Conservation (phyloP, 805 yeast species). For the Debaryomyces castellii region DNA sequence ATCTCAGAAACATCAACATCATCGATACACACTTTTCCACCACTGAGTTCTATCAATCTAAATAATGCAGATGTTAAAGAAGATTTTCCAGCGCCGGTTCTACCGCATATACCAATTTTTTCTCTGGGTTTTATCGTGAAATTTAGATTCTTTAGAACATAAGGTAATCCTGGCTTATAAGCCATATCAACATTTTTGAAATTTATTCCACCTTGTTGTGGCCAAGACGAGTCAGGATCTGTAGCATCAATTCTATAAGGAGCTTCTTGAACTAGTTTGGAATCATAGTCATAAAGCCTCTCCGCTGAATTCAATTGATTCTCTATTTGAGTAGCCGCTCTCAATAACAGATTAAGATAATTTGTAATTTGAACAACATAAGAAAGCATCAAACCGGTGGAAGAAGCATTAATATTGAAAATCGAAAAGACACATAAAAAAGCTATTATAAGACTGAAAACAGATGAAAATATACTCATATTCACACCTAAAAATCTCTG, state of each 20-base stretch:
- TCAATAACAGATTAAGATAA: constrained; percentile 58
- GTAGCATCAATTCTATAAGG: constrained; percentile 47
- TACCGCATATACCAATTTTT: constrained; percentile 79
- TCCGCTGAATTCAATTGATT: constrained; percentile 79
- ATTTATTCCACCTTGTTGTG: constrained; percentile 41
- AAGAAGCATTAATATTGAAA: constrained; percentile 44
- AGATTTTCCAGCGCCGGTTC: constrained; percentile 82
- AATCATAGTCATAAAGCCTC: constrained; percentile 65
- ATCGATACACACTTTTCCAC: constrained; percentile 52
- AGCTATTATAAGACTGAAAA: constrained; percentile 51
- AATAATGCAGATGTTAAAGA: constrained; percentile 62
- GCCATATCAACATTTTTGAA: constrained; percentile 48
- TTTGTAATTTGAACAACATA: constrained; percentile 57
- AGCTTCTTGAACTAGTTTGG: constrained; percentile 62
- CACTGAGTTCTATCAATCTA: constrained; percentile 48
- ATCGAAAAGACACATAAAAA: constrained; percentile 17
- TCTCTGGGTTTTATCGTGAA: constrained; percentile 50
- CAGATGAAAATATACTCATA: constrained; percentile 52
- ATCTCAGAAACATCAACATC: constrained; percentile 50
- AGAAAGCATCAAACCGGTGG: constrained; percentile 68
- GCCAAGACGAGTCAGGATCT: constrained; percentile 47
- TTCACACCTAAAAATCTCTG: constrained; percentile 72
- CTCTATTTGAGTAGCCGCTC: constrained; percentile 69
- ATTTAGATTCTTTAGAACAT: constrained; percentile 47
- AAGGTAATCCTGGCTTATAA: constrained; percentile 57